phyloP scores from a whole-genome alignment of 441 rosid genomes.

The Populus trichocarpa region DNA sequence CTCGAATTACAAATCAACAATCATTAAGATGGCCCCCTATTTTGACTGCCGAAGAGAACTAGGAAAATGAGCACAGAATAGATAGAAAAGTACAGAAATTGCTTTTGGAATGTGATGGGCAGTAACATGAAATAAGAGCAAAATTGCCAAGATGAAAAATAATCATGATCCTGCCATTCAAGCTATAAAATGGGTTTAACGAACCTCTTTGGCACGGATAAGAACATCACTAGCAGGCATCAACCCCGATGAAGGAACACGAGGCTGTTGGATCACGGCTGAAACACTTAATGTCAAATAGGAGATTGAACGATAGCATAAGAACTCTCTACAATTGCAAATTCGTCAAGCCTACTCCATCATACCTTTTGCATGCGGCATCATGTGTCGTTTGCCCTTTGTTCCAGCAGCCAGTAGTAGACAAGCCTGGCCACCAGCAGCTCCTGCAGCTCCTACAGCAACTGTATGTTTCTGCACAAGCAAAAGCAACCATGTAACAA shows the following conservation, averaged over 20 bases:
- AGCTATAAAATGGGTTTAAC: slow-evolving; percentile 8
- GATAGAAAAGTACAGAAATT: not conserved
- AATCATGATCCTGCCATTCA: not conserved
- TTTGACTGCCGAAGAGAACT: not conserved
- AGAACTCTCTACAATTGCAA: not conserved
- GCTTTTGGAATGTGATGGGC: not conserved
- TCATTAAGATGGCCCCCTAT: not conserved
- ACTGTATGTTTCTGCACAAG: slow-evolving; percentile 65
- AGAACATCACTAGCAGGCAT: slow-evolving; percentile 82
- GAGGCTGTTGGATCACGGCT: slow-evolving; percentile 85
- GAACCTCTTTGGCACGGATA: slow-evolving; percentile 85
- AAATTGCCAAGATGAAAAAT: not conserved
- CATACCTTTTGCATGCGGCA: slow-evolving; percentile 86
- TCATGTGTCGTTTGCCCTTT: slow-evolving; percentile 76
- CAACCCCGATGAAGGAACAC: slow-evolving; percentile 71
- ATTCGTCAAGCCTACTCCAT: slow-evolving; percentile 3
- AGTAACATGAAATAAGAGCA: slow-evolving; percentile 4
- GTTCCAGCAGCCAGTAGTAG: slow-evolving; percentile 78
- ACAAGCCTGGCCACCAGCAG: slow-evolving; percentile 61
- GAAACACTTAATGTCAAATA: slow-evolving; percentile 19
- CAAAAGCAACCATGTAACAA: no score
- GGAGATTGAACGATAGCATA: not conserved
- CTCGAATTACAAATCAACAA: not conserved
- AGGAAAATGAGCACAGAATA: not conserved
- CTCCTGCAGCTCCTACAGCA: slow-evolving; percentile 61